Percentiles rank a stretch among this genome's conserved stretches.
phyloP scores from a whole-genome alignment of 1,139 yeast species.

The Arxiozyma slooffiae region DNA sequence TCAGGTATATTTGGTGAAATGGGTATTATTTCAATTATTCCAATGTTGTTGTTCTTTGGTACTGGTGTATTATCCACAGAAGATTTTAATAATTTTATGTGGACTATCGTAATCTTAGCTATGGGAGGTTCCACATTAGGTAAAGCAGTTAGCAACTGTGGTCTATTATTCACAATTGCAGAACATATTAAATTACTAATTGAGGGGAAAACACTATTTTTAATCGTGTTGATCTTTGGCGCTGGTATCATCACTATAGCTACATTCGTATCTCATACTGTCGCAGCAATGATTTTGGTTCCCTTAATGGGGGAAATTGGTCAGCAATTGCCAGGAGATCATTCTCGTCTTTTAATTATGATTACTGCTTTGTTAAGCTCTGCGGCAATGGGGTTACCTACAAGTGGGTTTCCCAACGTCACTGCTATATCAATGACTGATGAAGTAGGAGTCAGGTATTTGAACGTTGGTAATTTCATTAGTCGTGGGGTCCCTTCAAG shows the following conservation, averaged over 20 bases:
- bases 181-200: slow-evolving; percentile 50
- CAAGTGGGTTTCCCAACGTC: slow-evolving; percentile 94
- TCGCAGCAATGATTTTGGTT: slow-evolving; percentile 82
- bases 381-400: slow-evolving; percentile 91
- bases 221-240: slow-evolving; percentile 68
- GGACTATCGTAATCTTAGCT: slow-evolving; percentile 88
- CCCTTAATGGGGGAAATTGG: slow-evolving; percentile 89
- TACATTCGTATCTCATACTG: slow-evolving; percentile 91
- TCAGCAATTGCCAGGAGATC: slow-evolving; percentile 41
- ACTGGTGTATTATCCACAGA: slow-evolving; percentile 74
- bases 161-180: slow-evolving; percentile 73
- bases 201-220: slow-evolving; percentile 54
- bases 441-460: slow-evolving; percentile 76
- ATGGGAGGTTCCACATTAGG: slow-evolving; percentile 97
- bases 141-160: slow-evolving; percentile 82
- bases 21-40: slow-evolving; percentile 81
- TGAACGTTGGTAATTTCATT: slow-evolving; percentile 74
- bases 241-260: slow-evolving; percentile 71
- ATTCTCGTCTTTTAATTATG: slow-evolving; percentile 58
- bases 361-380: slow-evolving; percentile 77
- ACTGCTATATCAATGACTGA: slow-evolving; percentile 90
- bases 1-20: slow-evolving; percentile 72
- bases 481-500: slow-evolving; percentile 85
- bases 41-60: slow-evolving; percentile 77
- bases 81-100: slow-evolving; percentile 84